These are phyloP conservation scores for Penicillium sp. DNA, from an alignment of 2,329 filamentous ascomycete species.

Conservation along the genomic window DNA sequence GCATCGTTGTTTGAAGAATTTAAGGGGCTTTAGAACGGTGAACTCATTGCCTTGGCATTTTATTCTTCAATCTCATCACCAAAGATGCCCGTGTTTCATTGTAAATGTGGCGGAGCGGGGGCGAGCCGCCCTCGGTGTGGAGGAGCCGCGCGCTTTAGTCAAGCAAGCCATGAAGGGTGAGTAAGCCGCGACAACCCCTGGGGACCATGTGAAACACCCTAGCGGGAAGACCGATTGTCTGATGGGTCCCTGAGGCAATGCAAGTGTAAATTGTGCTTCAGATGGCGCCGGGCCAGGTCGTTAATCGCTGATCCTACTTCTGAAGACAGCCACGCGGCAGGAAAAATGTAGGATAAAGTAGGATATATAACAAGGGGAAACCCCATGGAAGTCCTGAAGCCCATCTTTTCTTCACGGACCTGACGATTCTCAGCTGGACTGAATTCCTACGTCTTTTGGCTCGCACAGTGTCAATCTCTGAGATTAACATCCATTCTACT, in stretches of 20 bases:
- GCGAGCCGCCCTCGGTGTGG: neutral
- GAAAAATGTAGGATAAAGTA: neutral
- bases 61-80: neutral
- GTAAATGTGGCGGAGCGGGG: neutral
- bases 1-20: neutral
- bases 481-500: neutral
- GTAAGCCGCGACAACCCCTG: neutral
- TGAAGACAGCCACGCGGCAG: neutral
- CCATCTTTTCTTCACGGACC: neutral
- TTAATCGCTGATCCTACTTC: neutral
- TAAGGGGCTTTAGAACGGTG: neutral
- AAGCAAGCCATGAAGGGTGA: neutral
- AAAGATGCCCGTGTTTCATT: neutral
- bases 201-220: neutral
- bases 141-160: neutral
- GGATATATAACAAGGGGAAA: neutral
- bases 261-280: neutral
- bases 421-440: neutral
- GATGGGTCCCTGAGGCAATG: neutral
- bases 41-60: neutral
- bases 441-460: neutral
- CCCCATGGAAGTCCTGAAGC: neutral
- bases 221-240: neutral
- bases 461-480: neutral
- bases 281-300: neutral